Evolutionary conservation across 306 rosid species (phyloP).

Genomic region (Begonia loranthoides): DNA sequence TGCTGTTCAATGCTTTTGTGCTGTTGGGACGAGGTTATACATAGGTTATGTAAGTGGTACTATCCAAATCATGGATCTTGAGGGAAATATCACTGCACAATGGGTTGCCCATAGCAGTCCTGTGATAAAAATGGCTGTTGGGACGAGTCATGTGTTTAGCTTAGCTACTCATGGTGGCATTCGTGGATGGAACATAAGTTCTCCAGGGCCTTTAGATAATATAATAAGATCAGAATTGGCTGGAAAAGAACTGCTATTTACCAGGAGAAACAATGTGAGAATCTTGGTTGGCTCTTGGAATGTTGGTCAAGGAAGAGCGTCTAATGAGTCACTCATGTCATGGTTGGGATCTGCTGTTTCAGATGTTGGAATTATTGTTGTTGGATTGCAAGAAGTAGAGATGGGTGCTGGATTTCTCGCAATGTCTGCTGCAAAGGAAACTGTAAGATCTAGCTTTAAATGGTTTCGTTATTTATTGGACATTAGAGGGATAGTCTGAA

Average conservation of each 20-base stretch:
- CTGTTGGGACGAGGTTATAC: slow-evolving; percentile 55
- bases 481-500: too few relatives aligned
- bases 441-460: slow-evolving; percentile 34
- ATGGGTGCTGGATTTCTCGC: slow-evolving; percentile 99
- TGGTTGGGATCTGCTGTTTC: slow-evolving; percentile 87
- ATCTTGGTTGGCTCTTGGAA: slow-evolving; percentile 94
- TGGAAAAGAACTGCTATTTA: slow-evolving; percentile 43
- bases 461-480: too few relatives aligned
- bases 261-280: slow-evolving; percentile 55
- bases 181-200: slow-evolving; percentile 84
- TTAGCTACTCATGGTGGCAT: slow-evolving; percentile 94
- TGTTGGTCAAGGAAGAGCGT: slow-evolving; percentile 97
- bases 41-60: slow-evolving; percentile 86
- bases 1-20: slow-evolving; percentile 76
- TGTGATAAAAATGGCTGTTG: slow-evolving; percentile 66
- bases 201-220: slow-evolving; percentile 73
- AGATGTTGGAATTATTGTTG: slow-evolving; percentile 90
- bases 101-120: slow-evolving; percentile 96
- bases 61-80: slow-evolving; percentile 73
- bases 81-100: slow-evolving; percentile 69
- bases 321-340: slow-evolving; percentile 60
- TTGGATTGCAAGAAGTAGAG: slow-evolving; percentile 97
- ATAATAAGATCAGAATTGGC: slow-evolving; percentile 65
- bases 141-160: slow-evolving; percentile 54
- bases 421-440: slow-evolving; percentile 99